phyloP scores from a whole-genome alignment of 2,329 filamentous ascomycete species.

The Elsinoe perseae region DNA sequence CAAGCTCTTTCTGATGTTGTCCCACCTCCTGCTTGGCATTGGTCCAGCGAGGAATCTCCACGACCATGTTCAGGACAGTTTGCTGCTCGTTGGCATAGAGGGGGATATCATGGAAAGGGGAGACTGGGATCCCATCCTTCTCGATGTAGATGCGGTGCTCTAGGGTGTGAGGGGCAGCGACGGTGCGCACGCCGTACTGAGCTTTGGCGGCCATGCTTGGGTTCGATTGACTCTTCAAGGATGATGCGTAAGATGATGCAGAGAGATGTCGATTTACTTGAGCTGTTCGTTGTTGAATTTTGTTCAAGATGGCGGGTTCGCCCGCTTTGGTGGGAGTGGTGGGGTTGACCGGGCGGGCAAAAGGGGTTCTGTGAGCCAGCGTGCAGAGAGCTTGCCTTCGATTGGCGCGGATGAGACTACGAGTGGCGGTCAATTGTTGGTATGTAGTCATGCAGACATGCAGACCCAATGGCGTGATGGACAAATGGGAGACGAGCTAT shows the following conservation, averaged over 20 bases:
- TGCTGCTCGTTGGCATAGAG: conserved; percentile 95
- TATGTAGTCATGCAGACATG: conserved; percentile 14
- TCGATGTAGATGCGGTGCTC: conserved; percentile 97
- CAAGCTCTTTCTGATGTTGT: background rate
- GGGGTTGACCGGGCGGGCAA: conserved; percentile 20
- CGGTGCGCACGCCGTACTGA: conserved; percentile 72
- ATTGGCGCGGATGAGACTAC: background rate
- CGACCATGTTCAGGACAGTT: conserved; percentile 96
- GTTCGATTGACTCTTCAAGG: conserved; percentile 12
- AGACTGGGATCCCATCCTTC: conserved; percentile 90
- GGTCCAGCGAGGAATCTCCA: conserved; percentile 99
- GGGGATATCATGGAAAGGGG: conserved; percentile 96
- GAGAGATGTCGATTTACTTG: conserved; percentile 35
- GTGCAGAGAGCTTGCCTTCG: conserved; percentile 18
- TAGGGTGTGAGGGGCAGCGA: conserved; percentile 82
- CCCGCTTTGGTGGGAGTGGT: conserved; percentile 23
- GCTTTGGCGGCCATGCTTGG: conserved; percentile 35
- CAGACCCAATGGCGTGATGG: conserved; percentile 7
- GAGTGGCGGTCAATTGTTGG: conserved; percentile 7
- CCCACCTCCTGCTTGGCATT: conserved; percentile 97
- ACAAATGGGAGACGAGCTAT: background rate
- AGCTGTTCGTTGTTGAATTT: conserved; percentile 35
- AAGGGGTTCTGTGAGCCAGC: conserved; percentile 29
- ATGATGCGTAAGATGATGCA: conserved; percentile 22
- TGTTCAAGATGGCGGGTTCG: conserved; percentile 26